phyloP scores from a whole-genome alignment of 352 stramenopile species.

The Phytophthora macrochlamydospora region DNA sequence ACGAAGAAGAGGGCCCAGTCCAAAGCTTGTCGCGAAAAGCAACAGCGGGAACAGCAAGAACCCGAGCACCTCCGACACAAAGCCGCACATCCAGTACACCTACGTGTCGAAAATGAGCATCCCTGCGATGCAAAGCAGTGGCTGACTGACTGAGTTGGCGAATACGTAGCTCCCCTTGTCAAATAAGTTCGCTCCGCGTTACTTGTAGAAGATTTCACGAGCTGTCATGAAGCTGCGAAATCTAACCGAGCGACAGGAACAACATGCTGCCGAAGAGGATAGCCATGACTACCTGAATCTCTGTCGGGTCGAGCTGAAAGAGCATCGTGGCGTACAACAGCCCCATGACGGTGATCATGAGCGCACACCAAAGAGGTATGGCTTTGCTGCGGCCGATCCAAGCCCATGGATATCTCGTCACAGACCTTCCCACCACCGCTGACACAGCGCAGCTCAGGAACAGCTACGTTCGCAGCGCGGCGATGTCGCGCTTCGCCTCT shows the following conservation, averaged over 20 bases:
- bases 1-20: not conserved
- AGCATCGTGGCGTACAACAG: conserved; percentile 15
- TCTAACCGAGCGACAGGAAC: conserved; percentile 42
- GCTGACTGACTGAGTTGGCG: conserved; percentile 16
- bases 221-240: not conserved
- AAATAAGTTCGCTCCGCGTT: not conserved
- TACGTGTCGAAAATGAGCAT: conserved; percentile 64
- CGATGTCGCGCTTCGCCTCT: too few species aligned
- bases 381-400: conserved; percentile 53
- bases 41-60: conserved; percentile 12
- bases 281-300: conserved; percentile 46
- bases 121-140: conserved; percentile 44
- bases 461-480: too few species aligned
- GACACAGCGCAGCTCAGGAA: too few species aligned
- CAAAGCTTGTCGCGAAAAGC: conserved; percentile 33
- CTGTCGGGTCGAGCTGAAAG: conserved; percentile 15
- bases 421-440: too few species aligned
- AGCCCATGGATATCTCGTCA: too few species aligned
- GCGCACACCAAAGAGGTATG: conserved; percentile 43
- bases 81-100: conserved; percentile 10
- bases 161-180: conserved; percentile 18
- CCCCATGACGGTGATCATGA: conserved; percentile 36
- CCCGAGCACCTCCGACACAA: not conserved
- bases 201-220: not conserved
- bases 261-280: conserved; percentile 69